Conservation (phyloP, 2,329 filamentous ascomycete genomes). For the Alternaria gaisen region DNA sequence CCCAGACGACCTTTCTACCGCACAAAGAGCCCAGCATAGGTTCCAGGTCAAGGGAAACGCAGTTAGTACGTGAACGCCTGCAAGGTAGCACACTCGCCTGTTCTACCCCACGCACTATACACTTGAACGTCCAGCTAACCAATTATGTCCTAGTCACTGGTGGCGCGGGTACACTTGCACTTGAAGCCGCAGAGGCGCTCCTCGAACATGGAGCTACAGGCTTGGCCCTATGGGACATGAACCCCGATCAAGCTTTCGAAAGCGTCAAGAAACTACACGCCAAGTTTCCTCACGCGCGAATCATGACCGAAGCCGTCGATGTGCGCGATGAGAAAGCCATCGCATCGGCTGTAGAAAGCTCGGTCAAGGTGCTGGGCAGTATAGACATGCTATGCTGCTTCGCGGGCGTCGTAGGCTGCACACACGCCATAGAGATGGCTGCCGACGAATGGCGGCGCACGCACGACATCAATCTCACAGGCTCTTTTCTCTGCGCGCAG, state of each 20-base stretch:
- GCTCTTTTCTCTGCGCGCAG: constrained; percentile 74
- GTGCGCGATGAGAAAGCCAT: constrained; percentile 65
- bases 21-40: constrained; percentile 56
- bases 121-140: constrained; percentile 2
- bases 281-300: constrained; percentile 64
- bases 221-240: constrained; percentile 69
- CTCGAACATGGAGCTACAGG: constrained; percentile 72
- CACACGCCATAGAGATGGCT: constrained; percentile 67
- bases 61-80: constrained; percentile 55
- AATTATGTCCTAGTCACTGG: constrained; percentile 63
- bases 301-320: constrained; percentile 64
- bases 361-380: constrained; percentile 57
- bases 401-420: constrained; percentile 72
- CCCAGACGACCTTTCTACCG: constrained; percentile 53
- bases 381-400: constrained; percentile 70
- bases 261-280: constrained; percentile 58
- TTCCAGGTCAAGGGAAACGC: constrained; percentile 64
- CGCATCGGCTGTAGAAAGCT: constrained; percentile 47
- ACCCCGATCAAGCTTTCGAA: constrained; percentile 53
- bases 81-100: constrained; percentile 20
- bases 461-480: constrained; percentile 76
- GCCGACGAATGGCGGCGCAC: constrained; percentile 68
- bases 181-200: constrained; percentile 67
- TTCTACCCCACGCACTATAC: background rate
- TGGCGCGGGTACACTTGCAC: constrained; percentile 70